Conservation (phyloP, 495 filamentous ascomycete genomes). For the Aspergillus bridgeri region DNA sequence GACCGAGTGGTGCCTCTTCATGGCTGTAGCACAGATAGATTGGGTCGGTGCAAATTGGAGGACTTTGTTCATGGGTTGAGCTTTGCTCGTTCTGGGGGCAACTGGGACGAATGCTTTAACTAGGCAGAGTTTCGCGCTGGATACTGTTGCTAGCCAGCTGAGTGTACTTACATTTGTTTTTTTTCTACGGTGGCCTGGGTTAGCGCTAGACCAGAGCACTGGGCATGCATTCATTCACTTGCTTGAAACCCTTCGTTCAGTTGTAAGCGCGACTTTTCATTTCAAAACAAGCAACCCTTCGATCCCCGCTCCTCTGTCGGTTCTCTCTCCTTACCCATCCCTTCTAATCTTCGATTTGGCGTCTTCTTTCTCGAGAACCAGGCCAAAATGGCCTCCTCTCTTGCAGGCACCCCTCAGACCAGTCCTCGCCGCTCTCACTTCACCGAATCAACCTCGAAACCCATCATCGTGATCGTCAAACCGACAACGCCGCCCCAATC, state of each 20-base stretch:
- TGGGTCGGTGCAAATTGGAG: slow-evolving; percentile 62
- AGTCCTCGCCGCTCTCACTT: background rate
- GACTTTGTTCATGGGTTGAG: slow-evolving; percentile 66
- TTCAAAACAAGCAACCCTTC: background rate
- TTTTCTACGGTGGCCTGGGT: background rate
- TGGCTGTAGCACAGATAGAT: slow-evolving; percentile 60
- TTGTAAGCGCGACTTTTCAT: background rate
- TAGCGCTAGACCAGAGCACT: background rate
- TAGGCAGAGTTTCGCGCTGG: slow-evolving; percentile 6
- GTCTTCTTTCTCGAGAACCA: background rate
- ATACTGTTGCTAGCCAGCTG: background rate
- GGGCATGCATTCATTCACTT: background rate
- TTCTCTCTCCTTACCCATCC: background rate
- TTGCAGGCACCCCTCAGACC: background rate
- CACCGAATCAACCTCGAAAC: background rate
- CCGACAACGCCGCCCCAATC: background rate
- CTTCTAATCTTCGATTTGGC: background rate
- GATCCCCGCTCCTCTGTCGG: background rate
- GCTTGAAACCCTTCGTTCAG: background rate
- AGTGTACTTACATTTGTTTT: background rate
- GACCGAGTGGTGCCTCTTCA: slow-evolving; percentile 70
- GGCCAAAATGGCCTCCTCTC: background rate
- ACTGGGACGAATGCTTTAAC: slow-evolving; percentile 67
- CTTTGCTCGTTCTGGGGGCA: slow-evolving; percentile 66
- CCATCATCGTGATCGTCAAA: background rate